Conservation (phyloP, 2,329 filamentous ascomycete species). For the Aspergillus sp. region DNA sequence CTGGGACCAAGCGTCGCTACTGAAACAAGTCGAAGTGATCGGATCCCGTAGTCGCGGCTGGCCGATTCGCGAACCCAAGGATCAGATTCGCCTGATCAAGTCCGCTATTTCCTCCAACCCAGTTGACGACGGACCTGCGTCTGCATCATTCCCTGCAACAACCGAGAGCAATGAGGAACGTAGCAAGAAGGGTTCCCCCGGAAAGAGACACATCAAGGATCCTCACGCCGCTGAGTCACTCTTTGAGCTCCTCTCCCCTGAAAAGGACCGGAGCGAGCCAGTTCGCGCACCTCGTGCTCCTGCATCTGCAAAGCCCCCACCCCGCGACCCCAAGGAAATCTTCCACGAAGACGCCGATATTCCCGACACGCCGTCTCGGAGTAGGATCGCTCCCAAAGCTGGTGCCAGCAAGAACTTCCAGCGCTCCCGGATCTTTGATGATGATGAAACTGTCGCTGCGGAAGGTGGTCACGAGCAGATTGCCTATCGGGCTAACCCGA, state of each 20-base stretch:
- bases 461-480: conserved; percentile 45
- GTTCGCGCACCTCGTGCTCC: conserved; percentile 64
- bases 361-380: conserved; percentile 30
- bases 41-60: conserved; percentile 87
- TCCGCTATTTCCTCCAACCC: conserved; percentile 44
- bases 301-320: conserved; percentile 69
- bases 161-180: background rate
- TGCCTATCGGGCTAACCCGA: conserved; percentile 65
- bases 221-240: conserved; percentile 57
- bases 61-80: conserved; percentile 86
- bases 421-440: conserved; percentile 65
- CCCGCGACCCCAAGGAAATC: conserved; percentile 70
- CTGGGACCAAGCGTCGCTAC: conserved; percentile 92
- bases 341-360: conserved; percentile 51
- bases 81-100: conserved; percentile 77
- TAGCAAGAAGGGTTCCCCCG: conserved; percentile 33
- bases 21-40: conserved; percentile 93
- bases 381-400: conserved; percentile 50
- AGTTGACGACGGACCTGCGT: conserved; percentile 12
- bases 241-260: conserved; percentile 68
- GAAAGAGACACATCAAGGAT: conserved; percentile 46
- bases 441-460: conserved; percentile 53
- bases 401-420: conserved; percentile 65
- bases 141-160: conserved; percentile 8
- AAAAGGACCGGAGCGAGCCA: conserved; percentile 49